Evolutionary conservation across 768 basidiomycete genomes (phyloP).

Genomic region (Termitomyces sp.): DNA sequence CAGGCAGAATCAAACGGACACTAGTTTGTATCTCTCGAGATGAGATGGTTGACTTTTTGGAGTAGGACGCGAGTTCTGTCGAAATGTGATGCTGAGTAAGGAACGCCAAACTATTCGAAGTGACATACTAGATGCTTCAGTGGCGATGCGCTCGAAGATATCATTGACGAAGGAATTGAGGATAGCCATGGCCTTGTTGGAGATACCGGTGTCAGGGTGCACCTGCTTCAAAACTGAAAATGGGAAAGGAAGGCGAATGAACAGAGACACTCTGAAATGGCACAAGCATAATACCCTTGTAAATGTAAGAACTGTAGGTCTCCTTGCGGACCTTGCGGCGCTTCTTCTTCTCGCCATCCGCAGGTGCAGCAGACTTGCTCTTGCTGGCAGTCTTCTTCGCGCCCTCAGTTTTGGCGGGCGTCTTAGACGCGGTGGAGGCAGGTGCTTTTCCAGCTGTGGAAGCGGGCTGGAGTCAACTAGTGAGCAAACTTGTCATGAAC

Average conservation of each 20-base stretch:
- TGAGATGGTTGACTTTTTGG: constrained; percentile 87
- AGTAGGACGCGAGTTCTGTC: constrained; percentile 75
- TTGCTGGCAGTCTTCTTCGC: constrained; percentile 48
- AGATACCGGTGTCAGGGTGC: constrained; percentile 92
- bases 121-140: constrained; percentile 61
- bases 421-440: constrained; percentile 32
- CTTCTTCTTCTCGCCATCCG: constrained; percentile 73
- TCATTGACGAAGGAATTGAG: constrained; percentile 83
- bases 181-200: constrained; percentile 84
- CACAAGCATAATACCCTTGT: constrained; percentile 49
- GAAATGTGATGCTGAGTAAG: background rate
- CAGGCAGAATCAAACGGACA: constrained; percentile 79
- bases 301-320: constrained; percentile 83
- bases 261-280: background rate
- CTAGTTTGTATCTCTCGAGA: constrained; percentile 86
- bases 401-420: constrained; percentile 39
- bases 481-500: background rate
- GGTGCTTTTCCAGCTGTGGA: constrained; percentile 15
- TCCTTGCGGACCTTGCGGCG: constrained; percentile 76
- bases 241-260: background rate
- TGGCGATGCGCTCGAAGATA: constrained; percentile 77
- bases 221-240: constrained; percentile 78
- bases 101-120: background rate
- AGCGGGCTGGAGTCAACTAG: constrained; percentile 5
- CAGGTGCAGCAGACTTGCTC: constrained; percentile 30